A percentile compares a stretch with the other conserved stretches of the same genome.
These are phyloP conservation scores for Malassezia furfur DNA, from an alignment of 1,284 basidiomycete genomes.

Conservation along the genomic window DNA sequence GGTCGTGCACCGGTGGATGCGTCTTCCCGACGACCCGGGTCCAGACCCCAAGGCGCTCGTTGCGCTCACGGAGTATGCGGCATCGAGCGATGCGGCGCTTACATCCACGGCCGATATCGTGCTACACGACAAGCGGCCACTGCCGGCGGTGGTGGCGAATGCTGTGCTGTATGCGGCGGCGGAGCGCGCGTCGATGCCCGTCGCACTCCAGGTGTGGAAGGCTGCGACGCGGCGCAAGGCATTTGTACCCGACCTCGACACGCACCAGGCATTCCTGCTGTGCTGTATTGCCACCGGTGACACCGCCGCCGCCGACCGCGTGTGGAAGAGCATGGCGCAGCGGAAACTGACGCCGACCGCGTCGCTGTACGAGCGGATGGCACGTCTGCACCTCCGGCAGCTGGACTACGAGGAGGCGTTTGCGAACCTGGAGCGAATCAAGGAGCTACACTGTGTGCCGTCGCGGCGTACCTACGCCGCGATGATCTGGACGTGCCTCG, in stretches of 20 bases:
- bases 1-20: slow-evolving; percentile 10
- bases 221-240: not conserved
- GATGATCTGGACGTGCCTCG: slow-evolving; percentile 27
- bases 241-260: slow-evolving; percentile 2
- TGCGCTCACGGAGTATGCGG: slow-evolving; percentile 19
- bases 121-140: not conserved
- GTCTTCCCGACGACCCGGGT: slow-evolving; percentile 8
- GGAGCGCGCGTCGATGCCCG: not conserved
- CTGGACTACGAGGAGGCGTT: slow-evolving; percentile 31
- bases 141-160: not conserved
- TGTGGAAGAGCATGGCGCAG: slow-evolving; percentile 19
- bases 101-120: slow-evolving; percentile 17
- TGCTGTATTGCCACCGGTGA: slow-evolving; percentile 22
- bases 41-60: slow-evolving; percentile 1
- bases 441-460: slow-evolving; percentile 19
- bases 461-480: slow-evolving; percentile 30
- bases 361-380: slow-evolving; percentile 30
- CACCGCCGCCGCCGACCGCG: slow-evolving; percentile 14
- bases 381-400: slow-evolving; percentile 25
- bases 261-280: slow-evolving; percentile 24
- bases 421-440: slow-evolving; percentile 28
- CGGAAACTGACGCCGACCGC: slow-evolving; percentile 12
- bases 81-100: slow-evolving; percentile 9
- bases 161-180: slow-evolving; percentile 14
- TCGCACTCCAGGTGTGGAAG: not conserved